Conservation (phyloP, 1,139 yeast species). For the Scheffersomyces quercinus region DNA sequence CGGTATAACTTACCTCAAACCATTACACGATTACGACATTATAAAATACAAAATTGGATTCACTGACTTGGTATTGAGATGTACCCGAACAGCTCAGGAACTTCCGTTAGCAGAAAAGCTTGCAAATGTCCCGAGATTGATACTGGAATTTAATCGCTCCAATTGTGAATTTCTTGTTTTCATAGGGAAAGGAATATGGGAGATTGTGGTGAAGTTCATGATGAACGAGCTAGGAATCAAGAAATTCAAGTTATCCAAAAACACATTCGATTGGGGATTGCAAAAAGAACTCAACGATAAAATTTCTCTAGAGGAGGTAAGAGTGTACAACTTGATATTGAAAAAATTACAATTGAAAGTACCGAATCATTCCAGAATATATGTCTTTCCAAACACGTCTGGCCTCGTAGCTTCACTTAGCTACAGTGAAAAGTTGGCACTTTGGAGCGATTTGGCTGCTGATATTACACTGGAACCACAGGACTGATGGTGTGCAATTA, state of each 20-base stretch:
- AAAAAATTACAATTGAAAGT: conserved; percentile 15
- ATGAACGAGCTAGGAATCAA: conserved; percentile 15
- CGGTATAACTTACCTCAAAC: conserved; percentile 20
- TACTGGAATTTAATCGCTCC: conserved; percentile 41
- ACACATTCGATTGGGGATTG: conserved; percentile 53
- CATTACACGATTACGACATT: conserved; percentile 47
- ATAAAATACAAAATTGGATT: conserved; percentile 59
- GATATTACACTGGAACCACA: conserved; percentile 8
- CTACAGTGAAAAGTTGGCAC: conserved; percentile 41
- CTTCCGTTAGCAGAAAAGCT: conserved; percentile 53
- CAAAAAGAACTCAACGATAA: conserved; percentile 22
- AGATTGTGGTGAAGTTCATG: conserved; percentile 39
- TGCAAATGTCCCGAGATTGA: conserved; percentile 54
- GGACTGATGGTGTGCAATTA: not conserved
- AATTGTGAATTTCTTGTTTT: conserved; percentile 51
- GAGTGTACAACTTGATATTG: conserved; percentile 18
- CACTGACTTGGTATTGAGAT: conserved; percentile 68
- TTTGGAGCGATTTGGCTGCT: conserved; percentile 47
- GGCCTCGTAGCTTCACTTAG: conserved; percentile 65
- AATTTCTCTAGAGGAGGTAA: conserved; percentile 5
- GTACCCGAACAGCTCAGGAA: conserved; percentile 63
- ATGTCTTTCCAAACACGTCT: conserved; percentile 74
- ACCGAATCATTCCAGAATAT: conserved; percentile 26
- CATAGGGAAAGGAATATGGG: conserved; percentile 84
- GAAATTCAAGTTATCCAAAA: conserved; percentile 21